phyloP scores from a whole-genome alignment of 768 basidiomycete species.

The Daedaleopsis nitida region DNA sequence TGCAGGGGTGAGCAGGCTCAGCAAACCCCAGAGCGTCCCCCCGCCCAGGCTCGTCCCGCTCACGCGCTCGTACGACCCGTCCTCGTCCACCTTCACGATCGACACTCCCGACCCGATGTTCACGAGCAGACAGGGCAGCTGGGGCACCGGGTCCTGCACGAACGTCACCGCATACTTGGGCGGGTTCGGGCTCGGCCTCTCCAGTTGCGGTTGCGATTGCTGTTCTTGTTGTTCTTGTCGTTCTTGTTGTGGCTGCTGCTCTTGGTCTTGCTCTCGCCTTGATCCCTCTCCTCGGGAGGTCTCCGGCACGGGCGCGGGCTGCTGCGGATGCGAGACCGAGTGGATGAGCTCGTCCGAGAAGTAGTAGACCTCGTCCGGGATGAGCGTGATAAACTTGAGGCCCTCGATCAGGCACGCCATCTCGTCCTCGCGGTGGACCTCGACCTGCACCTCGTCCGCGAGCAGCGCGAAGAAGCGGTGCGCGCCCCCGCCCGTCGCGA shows the following conservation, averaged over 20 bases:
- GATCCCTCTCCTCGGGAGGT: too few relatives aligned
- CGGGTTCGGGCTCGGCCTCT: constrained; percentile 88
- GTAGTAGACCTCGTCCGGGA: constrained; percentile 97
- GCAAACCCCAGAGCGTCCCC: constrained; percentile 94
- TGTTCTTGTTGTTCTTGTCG: background rate
- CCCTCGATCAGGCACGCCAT: constrained; percentile 99
- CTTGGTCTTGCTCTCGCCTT: too few relatives aligned
- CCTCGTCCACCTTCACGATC: constrained; percentile 95
- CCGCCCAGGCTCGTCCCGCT: constrained; percentile 97
- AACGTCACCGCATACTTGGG: constrained; percentile 90
- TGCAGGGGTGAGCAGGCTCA: constrained; percentile 94
- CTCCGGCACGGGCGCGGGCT: background rate
- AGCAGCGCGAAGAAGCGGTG: constrained; percentile 92
- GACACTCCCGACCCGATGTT: constrained; percentile 99
- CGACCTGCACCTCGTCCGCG: constrained; percentile 70
- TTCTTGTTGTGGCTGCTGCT: too few relatives aligned
- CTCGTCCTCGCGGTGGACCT: constrained; percentile 91
- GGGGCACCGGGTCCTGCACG: constrained; percentile 78
- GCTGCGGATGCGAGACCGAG: constrained; percentile 44
- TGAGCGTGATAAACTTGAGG: constrained; percentile 91
- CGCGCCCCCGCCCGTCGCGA: constrained; percentile 98
- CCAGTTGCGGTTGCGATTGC: constrained; percentile 41
- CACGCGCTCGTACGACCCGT: constrained; percentile 94
- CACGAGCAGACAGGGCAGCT: constrained; percentile 93
- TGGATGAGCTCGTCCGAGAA: constrained; percentile 98